These are phyloP conservation scores for Fusarium sp. DNA, from an alignment of 2,329 filamentous ascomycete species.

Conservation along the genomic window DNA sequence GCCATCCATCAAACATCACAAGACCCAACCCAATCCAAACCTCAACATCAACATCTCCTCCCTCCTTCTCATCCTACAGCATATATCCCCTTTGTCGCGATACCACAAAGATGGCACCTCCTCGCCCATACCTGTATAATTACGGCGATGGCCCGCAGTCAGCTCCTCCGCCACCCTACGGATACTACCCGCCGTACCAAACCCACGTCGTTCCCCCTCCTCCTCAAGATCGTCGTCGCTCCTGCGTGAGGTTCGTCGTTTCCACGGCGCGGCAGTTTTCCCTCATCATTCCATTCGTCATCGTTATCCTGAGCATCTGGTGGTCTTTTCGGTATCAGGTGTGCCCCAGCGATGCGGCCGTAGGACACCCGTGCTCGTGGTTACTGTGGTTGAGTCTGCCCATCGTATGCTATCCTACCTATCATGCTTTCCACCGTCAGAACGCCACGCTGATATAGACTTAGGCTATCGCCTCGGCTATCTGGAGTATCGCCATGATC, in stretches of 20 bases:
- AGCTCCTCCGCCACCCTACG: slow-evolving; percentile 18
- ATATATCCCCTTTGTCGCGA: neutral
- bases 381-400: slow-evolving; percentile 40
- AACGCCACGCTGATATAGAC: neutral
- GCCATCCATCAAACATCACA: neutral
- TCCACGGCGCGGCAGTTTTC: slow-evolving; percentile 30
- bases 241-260: slow-evolving; percentile 19
- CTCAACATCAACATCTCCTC: neutral
- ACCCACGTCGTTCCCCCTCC: neutral
- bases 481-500: slow-evolving; percentile 37
- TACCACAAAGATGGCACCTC: slow-evolving; percentile 21
- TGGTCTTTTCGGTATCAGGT: slow-evolving; percentile 38
- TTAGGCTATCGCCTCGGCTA: slow-evolving; percentile 31
- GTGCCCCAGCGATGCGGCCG: slow-evolving; percentile 28
- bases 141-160: slow-evolving; percentile 21
- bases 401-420: slow-evolving; percentile 35
- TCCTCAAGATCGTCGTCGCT: slow-evolving; percentile 5
- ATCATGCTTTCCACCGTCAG: neutral
- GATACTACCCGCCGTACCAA: slow-evolving; percentile 21
- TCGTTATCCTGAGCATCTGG: slow-evolving; percentile 55
- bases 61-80: neutral
- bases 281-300: slow-evolving; percentile 45
- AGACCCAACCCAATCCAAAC: neutral
- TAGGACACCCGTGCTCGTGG: slow-evolving; percentile 35
- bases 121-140: slow-evolving; percentile 6